Evolutionary conservation across 345 rosid species (phyloP), one percentile per base, ranked within the genome.

Genomic region (Gynandropsis gynandra): DNA sequence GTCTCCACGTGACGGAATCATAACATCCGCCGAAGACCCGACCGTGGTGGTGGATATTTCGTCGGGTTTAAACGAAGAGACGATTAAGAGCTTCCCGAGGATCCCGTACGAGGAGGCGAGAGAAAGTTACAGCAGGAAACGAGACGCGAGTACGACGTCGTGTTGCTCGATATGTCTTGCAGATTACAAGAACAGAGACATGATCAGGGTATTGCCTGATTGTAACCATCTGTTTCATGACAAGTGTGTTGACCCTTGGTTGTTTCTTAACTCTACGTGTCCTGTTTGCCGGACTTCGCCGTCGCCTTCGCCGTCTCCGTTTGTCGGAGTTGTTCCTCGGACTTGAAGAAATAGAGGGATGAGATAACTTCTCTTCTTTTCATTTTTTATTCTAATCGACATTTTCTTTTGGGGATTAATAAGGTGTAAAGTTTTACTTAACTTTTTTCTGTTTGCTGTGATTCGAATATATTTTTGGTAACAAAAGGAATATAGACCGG

Each of bases 131-230:
- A 54, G 62, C 43, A 58, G 41, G 52, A 58, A 69, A 49, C 63
- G 33, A 15, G 80, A 74, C 51, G 68, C 89, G 0, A 75, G 74
- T 0, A 63, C 84, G 8, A 62, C 61, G 12, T 59, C 59, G 13
- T 83, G 96, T 52, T 90, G 96, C 41, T 81, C 96, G 0, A 75
- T 90, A 7, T 90, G 98, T 55, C 70, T 90, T 67, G 81, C 78
- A 11, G 98, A 90, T 70, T 90, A 87, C 72, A 82, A 73, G 54
- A 58, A 37, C 29, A 52, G 54, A 0, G 96, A 90, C 37, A 66
- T 27, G 59, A 74, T 82, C 8, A 64, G 92, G 59, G 46, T 72
- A 54, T 40, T 90, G 69, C 96, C 96, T 0, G 87, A 86, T 18
- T 89, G 95, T 60, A 72, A 74, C 10, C 95, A 85, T 52, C 63